Conservation (phyloP, 345 rosid genomes). For the Brassica incana region DNA sequence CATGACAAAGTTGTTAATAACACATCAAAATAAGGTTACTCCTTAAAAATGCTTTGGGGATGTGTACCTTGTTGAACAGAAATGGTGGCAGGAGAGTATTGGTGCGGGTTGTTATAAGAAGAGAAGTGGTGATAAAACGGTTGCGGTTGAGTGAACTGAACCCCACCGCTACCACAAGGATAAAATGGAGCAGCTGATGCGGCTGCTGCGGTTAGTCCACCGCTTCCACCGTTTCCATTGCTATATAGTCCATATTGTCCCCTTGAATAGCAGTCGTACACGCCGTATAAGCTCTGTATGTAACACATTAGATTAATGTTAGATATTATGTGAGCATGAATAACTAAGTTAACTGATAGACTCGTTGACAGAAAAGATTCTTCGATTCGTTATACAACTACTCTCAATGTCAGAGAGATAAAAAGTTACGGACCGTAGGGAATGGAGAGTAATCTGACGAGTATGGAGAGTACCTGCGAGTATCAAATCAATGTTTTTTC, state of each 20-base stretch:
- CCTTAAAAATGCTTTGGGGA: too few relatives aligned
- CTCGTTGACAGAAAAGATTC: conserved; percentile 1
- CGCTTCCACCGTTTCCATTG: conserved; percentile 24
- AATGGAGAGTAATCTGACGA: conserved; percentile 73
- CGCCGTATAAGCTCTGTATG: conserved; percentile 31
- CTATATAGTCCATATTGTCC: conserved; percentile 35
- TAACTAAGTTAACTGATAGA: neutral
- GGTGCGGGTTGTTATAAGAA: conserved; percentile 35
- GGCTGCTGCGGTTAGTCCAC: conserved; percentile 39
- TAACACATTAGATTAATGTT: neutral
- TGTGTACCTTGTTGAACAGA: conserved; percentile 35
- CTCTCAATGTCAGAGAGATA: too few relatives aligned
- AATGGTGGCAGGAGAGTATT: conserved; percentile 30
- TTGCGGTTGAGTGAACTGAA: conserved; percentile 29
- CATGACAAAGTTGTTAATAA: too few relatives aligned
- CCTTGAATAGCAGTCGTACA: conserved; percentile 27
- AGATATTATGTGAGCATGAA: neutral
- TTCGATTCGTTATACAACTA: conserved; percentile 11
- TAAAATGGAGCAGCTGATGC: conserved; percentile 40
- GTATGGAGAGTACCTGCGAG: conserved; percentile 78
- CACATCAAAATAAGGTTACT: too few relatives aligned
- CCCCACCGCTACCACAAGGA: conserved; percentile 29
- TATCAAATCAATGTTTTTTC: conserved; percentile 2
- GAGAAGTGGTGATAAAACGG: conserved; percentile 32
- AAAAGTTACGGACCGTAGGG: conserved; percentile 71